phyloP scores from a whole-genome alignment of 2,329 filamentous ascomycete genomes.

The Alternaria alternata region DNA sequence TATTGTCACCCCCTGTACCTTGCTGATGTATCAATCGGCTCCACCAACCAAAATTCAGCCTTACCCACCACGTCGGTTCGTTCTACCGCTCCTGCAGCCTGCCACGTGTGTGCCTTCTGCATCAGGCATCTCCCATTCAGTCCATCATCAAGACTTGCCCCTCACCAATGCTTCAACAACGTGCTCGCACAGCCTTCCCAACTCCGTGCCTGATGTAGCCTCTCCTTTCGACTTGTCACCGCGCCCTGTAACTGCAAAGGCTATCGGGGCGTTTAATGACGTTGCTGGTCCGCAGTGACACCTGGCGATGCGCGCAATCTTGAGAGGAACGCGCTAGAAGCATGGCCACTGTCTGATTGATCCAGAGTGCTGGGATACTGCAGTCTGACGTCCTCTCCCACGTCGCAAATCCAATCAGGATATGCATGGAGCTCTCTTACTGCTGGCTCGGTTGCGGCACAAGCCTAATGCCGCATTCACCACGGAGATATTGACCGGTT shows the following conservation, averaged over 20 bases:
- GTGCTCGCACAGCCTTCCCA: not conserved
- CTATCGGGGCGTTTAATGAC: conserved; percentile 2
- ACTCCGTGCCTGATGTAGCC: conserved; percentile 1
- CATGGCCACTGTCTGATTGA: conserved; percentile 5
- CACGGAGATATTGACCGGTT: conserved; percentile 15
- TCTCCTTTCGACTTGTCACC: conserved; percentile 9
- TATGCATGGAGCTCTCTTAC: not conserved
- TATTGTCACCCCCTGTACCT: not conserved
- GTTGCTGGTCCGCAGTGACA: conserved; percentile 5
- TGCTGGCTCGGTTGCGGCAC: conserved; percentile 10
- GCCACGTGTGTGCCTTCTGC: conserved; percentile 40
- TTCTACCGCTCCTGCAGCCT: conserved; percentile 38
- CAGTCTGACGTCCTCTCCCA: conserved; percentile 17
- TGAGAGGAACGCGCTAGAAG: conserved; percentile 20
- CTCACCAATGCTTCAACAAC: not conserved
- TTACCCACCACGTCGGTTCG: conserved; percentile 39
- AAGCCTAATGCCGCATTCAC: conserved; percentile 12
- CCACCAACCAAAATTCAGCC: conserved; percentile 42
- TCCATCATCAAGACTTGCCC: not conserved
- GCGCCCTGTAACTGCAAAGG: not conserved
- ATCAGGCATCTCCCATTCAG: conserved; percentile 4
- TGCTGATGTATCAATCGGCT: conserved; percentile 3
- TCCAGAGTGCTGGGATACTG: conserved; percentile 5
- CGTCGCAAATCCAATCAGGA: conserved; percentile 5
- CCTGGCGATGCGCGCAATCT: conserved; percentile 4